Conservation (phyloP, 176 grass and related monocot species). For the Bonia amplexicaulis region DNA sequence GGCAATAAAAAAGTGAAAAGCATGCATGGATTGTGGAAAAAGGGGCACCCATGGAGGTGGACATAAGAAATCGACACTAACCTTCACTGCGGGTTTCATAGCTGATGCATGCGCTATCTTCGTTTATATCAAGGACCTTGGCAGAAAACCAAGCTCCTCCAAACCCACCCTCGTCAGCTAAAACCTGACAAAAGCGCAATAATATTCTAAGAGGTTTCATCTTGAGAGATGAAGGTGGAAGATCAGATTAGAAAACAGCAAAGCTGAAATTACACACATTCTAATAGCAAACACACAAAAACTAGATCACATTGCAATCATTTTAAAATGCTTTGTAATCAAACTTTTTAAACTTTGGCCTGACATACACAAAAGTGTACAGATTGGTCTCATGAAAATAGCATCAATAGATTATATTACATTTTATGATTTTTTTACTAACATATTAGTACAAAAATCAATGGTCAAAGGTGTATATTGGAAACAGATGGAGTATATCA, state of each 20-base stretch:
- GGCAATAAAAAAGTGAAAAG: background rate
- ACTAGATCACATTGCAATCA: background rate
- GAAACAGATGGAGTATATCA: background rate
- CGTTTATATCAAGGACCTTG: constrained; percentile 76
- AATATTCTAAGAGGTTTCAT: background rate
- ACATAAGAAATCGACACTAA: constrained; percentile 43
- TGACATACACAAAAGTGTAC: background rate
- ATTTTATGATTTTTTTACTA: background rate
- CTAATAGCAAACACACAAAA: background rate
- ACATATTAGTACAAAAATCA: background rate
- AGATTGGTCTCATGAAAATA: background rate
- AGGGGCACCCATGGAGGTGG: background rate
- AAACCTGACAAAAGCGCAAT: constrained; percentile 54
- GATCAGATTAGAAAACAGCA: background rate
- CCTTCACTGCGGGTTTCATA: constrained; percentile 60
- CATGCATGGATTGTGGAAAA: background rate
- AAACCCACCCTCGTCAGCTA: constrained; percentile 35
- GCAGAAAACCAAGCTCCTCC: constrained; percentile 84
- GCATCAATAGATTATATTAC: background rate
- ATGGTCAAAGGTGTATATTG: background rate
- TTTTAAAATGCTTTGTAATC: background rate
- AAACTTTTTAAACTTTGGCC: background rate
- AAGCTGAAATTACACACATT: background rate
- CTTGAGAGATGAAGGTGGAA: background rate
- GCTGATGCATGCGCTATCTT: constrained; percentile 54